Percentiles rank a stretch among this genome's conserved stretches.
phyloP scores from a whole-genome alignment of 352 stramenopile genomes.

The Phytophthora nicotianae region DNA sequence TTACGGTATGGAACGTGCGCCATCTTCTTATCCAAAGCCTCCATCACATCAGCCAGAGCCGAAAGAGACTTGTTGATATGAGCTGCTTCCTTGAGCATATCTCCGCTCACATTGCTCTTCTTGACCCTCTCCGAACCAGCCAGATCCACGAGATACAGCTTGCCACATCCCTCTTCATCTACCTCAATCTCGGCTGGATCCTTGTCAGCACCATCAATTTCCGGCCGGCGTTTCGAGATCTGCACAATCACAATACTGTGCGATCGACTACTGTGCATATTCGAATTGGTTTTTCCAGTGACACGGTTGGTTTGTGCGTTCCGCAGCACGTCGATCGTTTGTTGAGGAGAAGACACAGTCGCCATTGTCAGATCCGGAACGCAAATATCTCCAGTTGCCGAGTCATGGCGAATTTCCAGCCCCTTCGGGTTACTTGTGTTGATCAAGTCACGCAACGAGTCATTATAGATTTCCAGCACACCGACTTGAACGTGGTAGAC shows the following conservation, averaged over 20 bases:
- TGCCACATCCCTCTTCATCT: conserved; percentile 76
- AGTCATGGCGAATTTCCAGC: conserved; percentile 80
- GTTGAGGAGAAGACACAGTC: conserved; percentile 61
- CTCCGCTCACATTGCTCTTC: conserved; percentile 88
- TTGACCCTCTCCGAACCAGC: conserved; percentile 93
- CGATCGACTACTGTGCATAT: conserved; percentile 91
- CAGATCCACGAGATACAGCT: conserved; percentile 93
- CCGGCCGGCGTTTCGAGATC: conserved; percentile 62
- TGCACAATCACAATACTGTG: conserved; percentile 94
- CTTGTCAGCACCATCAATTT: conserved; percentile 35
- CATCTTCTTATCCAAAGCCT: conserved; percentile 91
- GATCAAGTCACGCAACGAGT: conserved; percentile 92
- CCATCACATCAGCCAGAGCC: conserved; percentile 93
- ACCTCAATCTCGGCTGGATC: conserved; percentile 32
- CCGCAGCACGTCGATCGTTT: conserved; percentile 72
- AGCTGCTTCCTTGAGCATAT: conserved; percentile 77
- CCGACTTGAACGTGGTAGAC: conserved; percentile 86
- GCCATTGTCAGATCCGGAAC: conserved; percentile 80
- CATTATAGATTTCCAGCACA: conserved; percentile 98
- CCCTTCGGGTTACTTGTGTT: conserved; percentile 60
- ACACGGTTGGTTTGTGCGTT: conserved; percentile 79
- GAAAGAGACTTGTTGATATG: conserved; percentile 92
- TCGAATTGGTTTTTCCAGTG: conserved; percentile 87
- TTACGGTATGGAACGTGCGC: conserved; percentile 96
- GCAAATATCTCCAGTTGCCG: conserved; percentile 66